A percentile compares a stretch with the other conserved stretches of the same genome.
Evolutionary conservation across 371 early-diverging fungal genomes (phyloP).

Genomic region (Mortierella sp.): DNA sequence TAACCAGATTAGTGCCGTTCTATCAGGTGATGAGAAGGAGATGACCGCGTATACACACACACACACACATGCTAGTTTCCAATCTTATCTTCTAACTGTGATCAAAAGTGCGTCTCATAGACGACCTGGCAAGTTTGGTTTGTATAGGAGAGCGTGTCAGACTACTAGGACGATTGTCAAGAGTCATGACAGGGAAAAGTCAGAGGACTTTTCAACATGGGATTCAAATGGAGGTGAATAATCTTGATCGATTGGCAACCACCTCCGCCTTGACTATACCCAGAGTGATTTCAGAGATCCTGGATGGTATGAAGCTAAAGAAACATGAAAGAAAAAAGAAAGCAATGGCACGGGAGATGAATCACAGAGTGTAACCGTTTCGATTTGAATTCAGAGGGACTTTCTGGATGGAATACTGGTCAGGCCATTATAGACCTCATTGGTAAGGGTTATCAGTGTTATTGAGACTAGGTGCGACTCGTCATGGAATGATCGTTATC

Average conservation of each 20-base stretch:
- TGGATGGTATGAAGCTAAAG: neutral
- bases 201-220: constrained; percentile 20
- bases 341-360: neutral
- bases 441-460: constrained; percentile 4
- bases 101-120: constrained; percentile 4
- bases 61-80: neutral
- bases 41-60: neutral
- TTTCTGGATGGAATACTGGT: constrained; percentile 43
- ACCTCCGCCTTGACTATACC: neutral
- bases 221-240: constrained; percentile 31
- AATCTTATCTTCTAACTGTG: neutral
- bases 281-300: too few relatives aligned
- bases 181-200: neutral
- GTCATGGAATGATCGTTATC: too few relatives aligned
- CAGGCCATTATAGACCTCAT: constrained; percentile 43
- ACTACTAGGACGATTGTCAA: constrained; percentile 19
- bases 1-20: constrained; percentile 16
- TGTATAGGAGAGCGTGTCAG: constrained; percentile 23
- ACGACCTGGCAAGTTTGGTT: constrained; percentile 24
- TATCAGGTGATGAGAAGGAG: constrained; percentile 17
- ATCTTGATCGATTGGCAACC: constrained; percentile 3
- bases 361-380: neutral
- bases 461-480: too few relatives aligned
- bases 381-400: constrained; percentile 1
- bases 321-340: too few relatives aligned